phyloP scores from a whole-genome alignment of 176 grass and related monocot genomes.

The Lolium multiflorum region DNA sequence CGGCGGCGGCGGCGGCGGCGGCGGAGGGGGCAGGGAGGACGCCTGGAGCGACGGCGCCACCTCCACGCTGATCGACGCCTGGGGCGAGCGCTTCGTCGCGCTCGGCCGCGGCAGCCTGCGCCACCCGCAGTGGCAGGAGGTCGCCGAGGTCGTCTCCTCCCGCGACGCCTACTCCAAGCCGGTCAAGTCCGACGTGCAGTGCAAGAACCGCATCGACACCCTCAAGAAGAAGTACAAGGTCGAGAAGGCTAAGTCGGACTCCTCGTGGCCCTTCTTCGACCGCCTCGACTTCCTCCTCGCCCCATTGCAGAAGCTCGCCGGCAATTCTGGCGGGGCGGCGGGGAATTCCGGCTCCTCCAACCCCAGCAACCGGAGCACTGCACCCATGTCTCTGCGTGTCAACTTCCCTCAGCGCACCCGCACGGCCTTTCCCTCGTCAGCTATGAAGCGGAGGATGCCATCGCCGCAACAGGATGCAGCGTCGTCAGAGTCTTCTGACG shows the following conservation, averaged over 20 bases:
- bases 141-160: conserved; percentile 87
- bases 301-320: conserved; percentile 46
- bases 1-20: conserved; percentile 38
- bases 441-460: conserved; percentile 50
- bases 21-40: conserved; percentile 78
- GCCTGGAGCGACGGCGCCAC: conserved; percentile 97
- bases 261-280: conserved; percentile 77
- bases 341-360: conserved; percentile 22
- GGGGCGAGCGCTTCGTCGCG: conserved; percentile 91
- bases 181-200: conserved; percentile 83
- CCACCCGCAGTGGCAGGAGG: conserved; percentile 98
- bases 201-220: conserved; percentile 97
- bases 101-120: conserved; percentile 89
- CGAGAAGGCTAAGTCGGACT: conserved; percentile 64
- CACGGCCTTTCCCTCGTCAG: conserved; percentile 37
- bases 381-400: conserved; percentile 46
- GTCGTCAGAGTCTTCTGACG: conserved; percentile 83
- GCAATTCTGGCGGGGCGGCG: not conserved
- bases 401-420: conserved; percentile 80
- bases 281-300: conserved; percentile 86
- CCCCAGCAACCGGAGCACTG: conserved; percentile 33
- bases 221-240: conserved; percentile 99
- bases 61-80: conserved; percentile 93
- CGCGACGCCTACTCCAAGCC: conserved; percentile 83
- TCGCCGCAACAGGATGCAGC: conserved; percentile 50